Evolutionary conservation across 2,329 filamentous ascomycete species (phyloP).

Genomic region (Hypoxylon sp.): DNA sequence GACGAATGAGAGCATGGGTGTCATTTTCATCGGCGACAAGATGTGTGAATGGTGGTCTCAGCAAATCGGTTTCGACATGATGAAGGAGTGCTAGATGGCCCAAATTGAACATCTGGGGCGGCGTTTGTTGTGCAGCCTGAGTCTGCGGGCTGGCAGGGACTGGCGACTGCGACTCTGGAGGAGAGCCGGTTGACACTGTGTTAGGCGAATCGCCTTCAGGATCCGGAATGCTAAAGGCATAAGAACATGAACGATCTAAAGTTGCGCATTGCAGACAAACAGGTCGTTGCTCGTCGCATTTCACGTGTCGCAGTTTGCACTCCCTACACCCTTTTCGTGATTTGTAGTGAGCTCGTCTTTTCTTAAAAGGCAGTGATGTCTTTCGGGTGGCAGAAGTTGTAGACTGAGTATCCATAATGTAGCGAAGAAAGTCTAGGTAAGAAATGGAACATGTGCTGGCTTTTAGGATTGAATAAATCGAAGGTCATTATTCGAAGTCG

Average conservation of each 20-base stretch:
- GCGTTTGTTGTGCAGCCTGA: background rate
- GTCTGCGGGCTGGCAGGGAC: background rate
- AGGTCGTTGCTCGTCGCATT: slow-evolving; percentile 54
- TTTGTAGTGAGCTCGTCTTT: slow-evolving; percentile 31
- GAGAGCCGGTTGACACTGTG: too few species aligned
- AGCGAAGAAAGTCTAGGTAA: too few species aligned
- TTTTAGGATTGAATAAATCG: too few species aligned
- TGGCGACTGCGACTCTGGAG: background rate
- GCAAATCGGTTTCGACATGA: background rate
- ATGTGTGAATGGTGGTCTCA: too few species aligned
- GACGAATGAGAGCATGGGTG: background rate
- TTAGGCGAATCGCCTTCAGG: background rate
- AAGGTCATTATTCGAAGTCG: too few species aligned
- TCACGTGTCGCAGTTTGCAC: slow-evolving; percentile 38
- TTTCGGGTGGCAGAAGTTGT: too few species aligned
- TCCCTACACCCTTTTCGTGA: slow-evolving; percentile 37
- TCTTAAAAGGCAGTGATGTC: too few species aligned
- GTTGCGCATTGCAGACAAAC: slow-evolving; percentile 52
- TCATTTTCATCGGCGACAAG: too few species aligned
- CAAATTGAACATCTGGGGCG: background rate
- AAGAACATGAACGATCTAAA: slow-evolving; percentile 50
- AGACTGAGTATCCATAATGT: too few species aligned
- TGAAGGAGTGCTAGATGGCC: background rate
- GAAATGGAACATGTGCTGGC: too few species aligned
- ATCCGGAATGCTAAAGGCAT: background rate